A percentile compares a stretch with the other conserved stretches of the same genome.
Conservation (phyloP, 2,329 filamentous ascomycete species). For the Trichoderma sp. region DNA sequence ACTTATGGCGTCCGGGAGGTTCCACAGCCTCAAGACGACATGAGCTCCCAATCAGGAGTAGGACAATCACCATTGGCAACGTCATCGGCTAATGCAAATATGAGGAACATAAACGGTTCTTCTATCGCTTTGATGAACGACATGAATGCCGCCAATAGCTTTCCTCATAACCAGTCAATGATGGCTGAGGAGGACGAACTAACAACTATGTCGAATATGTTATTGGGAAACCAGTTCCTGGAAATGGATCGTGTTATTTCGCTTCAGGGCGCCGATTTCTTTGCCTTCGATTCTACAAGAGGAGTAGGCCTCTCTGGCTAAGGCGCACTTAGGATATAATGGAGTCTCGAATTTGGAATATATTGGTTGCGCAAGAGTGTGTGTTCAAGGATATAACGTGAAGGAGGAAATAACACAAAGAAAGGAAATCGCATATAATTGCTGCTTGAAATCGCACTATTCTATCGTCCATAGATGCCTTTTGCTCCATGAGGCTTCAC, state of each 20-base stretch:
- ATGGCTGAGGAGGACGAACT: not conserved
- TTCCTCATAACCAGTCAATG: not conserved
- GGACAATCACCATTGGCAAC: not conserved
- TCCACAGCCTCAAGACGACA: not conserved
- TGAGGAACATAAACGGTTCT: not conserved
- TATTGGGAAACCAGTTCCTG: not conserved
- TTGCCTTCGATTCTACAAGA: not conserved
- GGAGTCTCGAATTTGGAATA: not conserved
- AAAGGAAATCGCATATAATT: rapidly evolving
- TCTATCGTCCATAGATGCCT: not conserved
- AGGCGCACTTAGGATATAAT: not conserved
- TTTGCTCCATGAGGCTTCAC: not conserved
- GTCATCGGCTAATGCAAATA: not conserved
- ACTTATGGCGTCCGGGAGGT: not conserved
- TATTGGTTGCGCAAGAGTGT: not conserved
- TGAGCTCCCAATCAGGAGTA: not conserved
- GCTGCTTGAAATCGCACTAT: not conserved
- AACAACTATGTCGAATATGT: not conserved
- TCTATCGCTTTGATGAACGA: not conserved
- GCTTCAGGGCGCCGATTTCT: not conserved
- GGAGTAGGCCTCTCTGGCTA: not conserved
- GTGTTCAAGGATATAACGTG: not conserved
- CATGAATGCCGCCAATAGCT: not conserved
- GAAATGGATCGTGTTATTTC: not conserved
- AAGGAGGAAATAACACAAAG: not conserved